phyloP scores from a whole-genome alignment of 768 basidiomycete genomes.

The Russula sp. region DNA sequence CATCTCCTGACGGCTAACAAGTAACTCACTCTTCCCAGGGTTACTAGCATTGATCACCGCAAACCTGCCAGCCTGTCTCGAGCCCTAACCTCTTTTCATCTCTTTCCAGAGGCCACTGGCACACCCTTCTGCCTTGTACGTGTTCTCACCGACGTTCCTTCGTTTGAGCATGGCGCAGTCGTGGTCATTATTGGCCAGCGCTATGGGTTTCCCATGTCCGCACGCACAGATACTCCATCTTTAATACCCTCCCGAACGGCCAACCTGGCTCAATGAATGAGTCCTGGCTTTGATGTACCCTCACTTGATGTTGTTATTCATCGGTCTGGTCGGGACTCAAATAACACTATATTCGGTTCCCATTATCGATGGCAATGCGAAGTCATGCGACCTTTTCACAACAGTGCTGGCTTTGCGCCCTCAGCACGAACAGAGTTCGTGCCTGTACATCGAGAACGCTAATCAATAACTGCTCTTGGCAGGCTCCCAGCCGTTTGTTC shows the following conservation, averaged over 20 bases:
- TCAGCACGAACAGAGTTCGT: not conserved
- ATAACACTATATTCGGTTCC: not conserved
- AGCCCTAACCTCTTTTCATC: not conserved
- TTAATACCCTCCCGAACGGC: not conserved
- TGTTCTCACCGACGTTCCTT: slow-evolving; percentile 44
- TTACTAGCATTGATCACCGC: not conserved
- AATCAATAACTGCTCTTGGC: not conserved
- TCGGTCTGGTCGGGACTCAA: no score
- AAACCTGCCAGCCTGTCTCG: not conserved
- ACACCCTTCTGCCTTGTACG: slow-evolving; percentile 42
- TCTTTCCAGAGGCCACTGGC: slow-evolving; percentile 30
- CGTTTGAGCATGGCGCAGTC: slow-evolving; percentile 44
- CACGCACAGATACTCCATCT: not conserved
- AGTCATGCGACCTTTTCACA: not conserved
- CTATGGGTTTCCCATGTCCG: slow-evolving; percentile 30
- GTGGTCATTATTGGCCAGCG: slow-evolving; percentile 39
- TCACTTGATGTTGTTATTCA: not conserved
- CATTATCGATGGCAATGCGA: not conserved
- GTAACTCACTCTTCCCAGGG: not conserved
- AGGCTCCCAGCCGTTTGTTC: no score
- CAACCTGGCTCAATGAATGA: not conserved
- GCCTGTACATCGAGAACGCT: not conserved
- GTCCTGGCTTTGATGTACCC: not conserved
- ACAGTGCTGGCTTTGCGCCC: not conserved
- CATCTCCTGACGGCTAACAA: not conserved